These are phyloP conservation scores for Catenaria anguillulae DNA, from an alignment of 371 early-diverging fungal genomes.

Conservation along the genomic window DNA sequence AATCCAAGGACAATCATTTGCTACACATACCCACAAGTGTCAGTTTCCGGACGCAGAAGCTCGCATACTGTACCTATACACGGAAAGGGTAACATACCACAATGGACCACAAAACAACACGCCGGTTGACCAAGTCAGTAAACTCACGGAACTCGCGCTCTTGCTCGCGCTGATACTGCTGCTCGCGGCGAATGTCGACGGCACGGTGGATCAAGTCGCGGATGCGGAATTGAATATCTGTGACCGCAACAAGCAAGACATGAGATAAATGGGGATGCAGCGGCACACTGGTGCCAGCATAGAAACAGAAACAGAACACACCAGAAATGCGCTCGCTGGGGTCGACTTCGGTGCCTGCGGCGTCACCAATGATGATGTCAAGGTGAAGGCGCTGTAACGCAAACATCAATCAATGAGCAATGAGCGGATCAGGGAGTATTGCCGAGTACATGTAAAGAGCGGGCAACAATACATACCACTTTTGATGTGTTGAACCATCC, in stretches of 20 bases:
- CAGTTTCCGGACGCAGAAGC: neutral
- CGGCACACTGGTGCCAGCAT: too few species aligned
- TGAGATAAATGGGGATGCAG: too few species aligned
- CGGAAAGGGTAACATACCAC: conserved; percentile 43
- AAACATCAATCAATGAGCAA: too few species aligned
- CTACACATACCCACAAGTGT: neutral
- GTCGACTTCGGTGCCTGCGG: conserved; percentile 14
- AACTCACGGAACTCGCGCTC: conserved; percentile 79
- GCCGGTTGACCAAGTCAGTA: conserved; percentile 64
- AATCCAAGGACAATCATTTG: conserved; percentile 21
- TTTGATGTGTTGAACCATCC: conserved; percentile 21
- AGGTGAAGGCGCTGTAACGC: conserved; percentile 33
- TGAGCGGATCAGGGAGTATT: too few species aligned
- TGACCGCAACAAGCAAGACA: too few species aligned
- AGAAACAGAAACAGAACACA: too few species aligned
- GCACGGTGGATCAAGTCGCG: conserved; percentile 68
- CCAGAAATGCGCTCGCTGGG: conserved; percentile 3
- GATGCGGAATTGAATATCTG: conserved; percentile 51
- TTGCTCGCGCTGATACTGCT: conserved; percentile 59
- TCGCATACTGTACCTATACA: too few species aligned
- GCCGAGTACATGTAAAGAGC: conserved; percentile 26
- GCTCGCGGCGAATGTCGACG: conserved; percentile 70
- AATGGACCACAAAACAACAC: conserved; percentile 77
- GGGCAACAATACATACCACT: too few species aligned
- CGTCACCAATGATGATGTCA: conserved; percentile 63